phyloP scores from a whole-genome alignment of 495 filamentous ascomycete species.

The Daldinia loculata region DNA sequence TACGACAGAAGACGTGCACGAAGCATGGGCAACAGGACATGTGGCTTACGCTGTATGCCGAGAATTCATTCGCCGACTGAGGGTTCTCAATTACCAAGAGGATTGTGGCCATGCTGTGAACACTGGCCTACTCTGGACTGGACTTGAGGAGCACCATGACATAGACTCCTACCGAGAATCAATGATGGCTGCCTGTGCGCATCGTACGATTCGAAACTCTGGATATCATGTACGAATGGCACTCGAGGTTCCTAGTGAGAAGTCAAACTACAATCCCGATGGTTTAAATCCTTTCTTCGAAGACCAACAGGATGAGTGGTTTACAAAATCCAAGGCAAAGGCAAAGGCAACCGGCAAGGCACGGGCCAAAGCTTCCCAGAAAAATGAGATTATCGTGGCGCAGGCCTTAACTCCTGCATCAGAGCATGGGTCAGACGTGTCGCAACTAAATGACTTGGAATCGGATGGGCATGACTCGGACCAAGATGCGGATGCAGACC shows the following conservation, averaged over 20 bases:
- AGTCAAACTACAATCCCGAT: constrained; percentile 26
- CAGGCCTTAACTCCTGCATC: background rate
- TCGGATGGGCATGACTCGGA: background rate
- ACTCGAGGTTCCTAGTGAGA: constrained; percentile 41
- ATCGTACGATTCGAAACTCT: constrained; percentile 40
- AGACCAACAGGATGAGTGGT: background rate
- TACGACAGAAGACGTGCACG: background rate
- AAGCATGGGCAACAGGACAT: constrained; percentile 32
- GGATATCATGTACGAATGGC: constrained; percentile 36
- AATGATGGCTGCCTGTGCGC: constrained; percentile 37
- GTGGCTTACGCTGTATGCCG: constrained; percentile 38
- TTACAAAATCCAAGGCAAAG: background rate
- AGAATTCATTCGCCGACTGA: constrained; percentile 42
- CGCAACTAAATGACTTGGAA: background rate
- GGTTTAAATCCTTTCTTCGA: constrained; percentile 1
- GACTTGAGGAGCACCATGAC: constrained; percentile 38
- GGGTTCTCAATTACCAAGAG: constrained; percentile 19
- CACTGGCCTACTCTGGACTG: constrained; percentile 27
- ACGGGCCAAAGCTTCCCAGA: background rate
- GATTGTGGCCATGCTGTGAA: background rate
- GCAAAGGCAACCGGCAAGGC: background rate
- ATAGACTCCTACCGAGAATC: constrained; percentile 36
- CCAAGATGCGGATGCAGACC: background rate
- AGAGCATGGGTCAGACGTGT: background rate
- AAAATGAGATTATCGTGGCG: background rate